These are phyloP conservation scores for Cucurbita pepo DNA, from an alignment of 306 rosid species.

Conservation along the genomic window DNA sequence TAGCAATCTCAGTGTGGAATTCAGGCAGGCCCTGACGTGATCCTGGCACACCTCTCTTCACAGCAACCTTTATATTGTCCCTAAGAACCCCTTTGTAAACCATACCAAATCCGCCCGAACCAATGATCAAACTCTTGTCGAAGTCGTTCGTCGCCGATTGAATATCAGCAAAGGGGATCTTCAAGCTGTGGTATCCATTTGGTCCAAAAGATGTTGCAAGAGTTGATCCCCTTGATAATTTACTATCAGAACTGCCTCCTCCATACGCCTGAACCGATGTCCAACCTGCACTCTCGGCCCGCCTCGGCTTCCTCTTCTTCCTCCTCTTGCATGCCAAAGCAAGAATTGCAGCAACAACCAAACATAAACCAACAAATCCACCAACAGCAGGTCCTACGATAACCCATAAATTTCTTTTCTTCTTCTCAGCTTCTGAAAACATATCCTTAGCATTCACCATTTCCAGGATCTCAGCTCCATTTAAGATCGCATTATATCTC, in stretches of 20 bases:
- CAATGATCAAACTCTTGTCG: slow-evolving; percentile 49
- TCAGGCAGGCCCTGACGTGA: slow-evolving; percentile 98
- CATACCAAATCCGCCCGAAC: slow-evolving; percentile 94
- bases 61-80: slow-evolving; percentile 77
- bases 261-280: slow-evolving; percentile 57
- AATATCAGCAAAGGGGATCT: slow-evolving; percentile 65
- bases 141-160: slow-evolving; percentile 69
- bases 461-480: slow-evolving; percentile 96
- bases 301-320: slow-evolving; percentile 40
- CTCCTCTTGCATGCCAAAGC: slow-evolving; percentile 39
- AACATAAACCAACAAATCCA: slow-evolving; percentile 32
- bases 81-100: slow-evolving; percentile 64
- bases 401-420: slow-evolving; percentile 33
- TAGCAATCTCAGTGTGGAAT: slow-evolving; percentile 76
- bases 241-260: slow-evolving; percentile 76
- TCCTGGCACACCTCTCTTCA: slow-evolving; percentile 92
- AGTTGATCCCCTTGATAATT: slow-evolving; percentile 53
- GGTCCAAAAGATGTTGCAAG: slow-evolving; percentile 50
- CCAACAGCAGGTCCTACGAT: slow-evolving; percentile 47
- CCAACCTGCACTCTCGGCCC: slow-evolving; percentile 72
- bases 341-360: slow-evolving; percentile 25
- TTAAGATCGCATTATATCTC: slow-evolving; percentile 68
- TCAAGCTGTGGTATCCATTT: slow-evolving; percentile 61
- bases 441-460: slow-evolving; percentile 25
- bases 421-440: background rate